phyloP scores from a whole-genome alignment of 2,329 filamentous ascomycete species.

The Coniochaeta sp. region DNA sequence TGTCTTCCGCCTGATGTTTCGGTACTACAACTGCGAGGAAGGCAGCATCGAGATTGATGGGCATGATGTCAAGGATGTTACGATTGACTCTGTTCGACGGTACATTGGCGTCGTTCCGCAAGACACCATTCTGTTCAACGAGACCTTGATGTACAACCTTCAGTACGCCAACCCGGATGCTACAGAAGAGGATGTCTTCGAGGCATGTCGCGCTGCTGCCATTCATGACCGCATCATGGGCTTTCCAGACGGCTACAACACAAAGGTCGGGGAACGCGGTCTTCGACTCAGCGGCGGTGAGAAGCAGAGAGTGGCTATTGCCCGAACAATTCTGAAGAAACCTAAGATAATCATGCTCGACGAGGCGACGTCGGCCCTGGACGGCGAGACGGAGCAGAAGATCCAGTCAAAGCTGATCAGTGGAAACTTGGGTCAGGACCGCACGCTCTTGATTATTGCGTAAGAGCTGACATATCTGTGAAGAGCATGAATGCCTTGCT shows the following conservation, averaged over 20 bases:
- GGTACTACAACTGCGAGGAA: constrained; percentile 82
- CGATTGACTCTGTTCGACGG: constrained; percentile 84
- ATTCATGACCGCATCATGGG: constrained; percentile 47
- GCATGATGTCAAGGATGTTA: constrained; percentile 74
- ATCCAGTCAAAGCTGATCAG: constrained; percentile 63
- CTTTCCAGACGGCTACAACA: constrained; percentile 45
- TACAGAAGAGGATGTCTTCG: constrained; percentile 39
- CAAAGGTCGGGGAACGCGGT: constrained; percentile 44
- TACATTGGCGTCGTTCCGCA: constrained; percentile 96
- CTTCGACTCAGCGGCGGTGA: constrained; percentile 52
- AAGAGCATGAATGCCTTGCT: constrained; percentile 5
- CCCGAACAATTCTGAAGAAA: constrained; percentile 60
- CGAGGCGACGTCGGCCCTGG: constrained; percentile 63
- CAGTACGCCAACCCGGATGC: constrained; percentile 42
- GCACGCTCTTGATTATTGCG: constrained; percentile 93
- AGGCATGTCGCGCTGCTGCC: constrained; percentile 43
- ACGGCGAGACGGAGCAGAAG: constrained; percentile 51
- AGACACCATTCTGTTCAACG: constrained; percentile 67
- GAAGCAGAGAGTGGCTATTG: constrained; percentile 52
- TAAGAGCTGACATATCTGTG: constrained; percentile 39
- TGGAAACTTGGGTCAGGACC: constrained; percentile 61
- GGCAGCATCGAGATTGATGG: constrained; percentile 82
- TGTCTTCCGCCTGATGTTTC: constrained; percentile 89
- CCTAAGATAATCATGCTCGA: constrained; percentile 64
- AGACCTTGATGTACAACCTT: constrained; percentile 47